These are phyloP conservation scores for Fusarium sp. DNA, from an alignment of 2,329 filamentous ascomycete species.

Conservation along the genomic window DNA sequence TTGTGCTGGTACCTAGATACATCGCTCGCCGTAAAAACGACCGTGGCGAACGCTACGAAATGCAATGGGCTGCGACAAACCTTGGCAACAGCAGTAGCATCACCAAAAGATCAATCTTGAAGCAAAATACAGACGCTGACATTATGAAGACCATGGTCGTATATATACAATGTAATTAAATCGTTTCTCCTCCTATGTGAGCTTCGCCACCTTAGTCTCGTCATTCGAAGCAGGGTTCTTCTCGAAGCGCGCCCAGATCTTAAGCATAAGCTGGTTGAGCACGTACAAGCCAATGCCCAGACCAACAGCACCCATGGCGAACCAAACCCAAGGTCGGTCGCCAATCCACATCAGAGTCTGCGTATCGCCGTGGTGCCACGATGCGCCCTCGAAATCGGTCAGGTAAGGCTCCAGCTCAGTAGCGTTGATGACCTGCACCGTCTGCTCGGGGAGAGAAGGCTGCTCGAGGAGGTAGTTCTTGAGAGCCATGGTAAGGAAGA, in stretches of 20 bases:
- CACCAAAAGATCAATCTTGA: neutral
- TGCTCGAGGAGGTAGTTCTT: conserved; percentile 76
- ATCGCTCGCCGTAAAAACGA: too few relatives aligned
- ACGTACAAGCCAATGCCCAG: conserved; percentile 35
- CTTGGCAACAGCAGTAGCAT: neutral
- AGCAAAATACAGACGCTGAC: conserved; percentile 22
- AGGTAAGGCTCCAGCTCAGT: conserved; percentile 52
- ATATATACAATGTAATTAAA: conserved; percentile 12
- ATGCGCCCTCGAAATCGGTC: conserved; percentile 57
- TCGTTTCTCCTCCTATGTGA: conserved; percentile 30
- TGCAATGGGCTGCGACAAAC: neutral
- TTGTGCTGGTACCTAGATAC: too few relatives aligned
- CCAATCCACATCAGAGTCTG: conserved; percentile 66
- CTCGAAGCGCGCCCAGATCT: conserved; percentile 27
- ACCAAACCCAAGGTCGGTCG: conserved; percentile 54
- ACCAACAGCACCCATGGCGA: conserved; percentile 49
- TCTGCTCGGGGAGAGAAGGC: conserved; percentile 51
- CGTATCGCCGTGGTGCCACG: conserved; percentile 65
- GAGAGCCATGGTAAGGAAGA: conserved; percentile 84
- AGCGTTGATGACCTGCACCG: conserved; percentile 51
- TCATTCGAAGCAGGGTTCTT: conserved; percentile 25
- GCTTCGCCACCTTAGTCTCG: conserved; percentile 41
- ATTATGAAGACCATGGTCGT: conserved; percentile 32
- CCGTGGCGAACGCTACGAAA: too few relatives aligned
- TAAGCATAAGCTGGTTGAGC: conserved; percentile 34